Conservation (phyloP, 2,329 filamentous ascomycete genomes). For the Fusarium dimerum region DNA sequence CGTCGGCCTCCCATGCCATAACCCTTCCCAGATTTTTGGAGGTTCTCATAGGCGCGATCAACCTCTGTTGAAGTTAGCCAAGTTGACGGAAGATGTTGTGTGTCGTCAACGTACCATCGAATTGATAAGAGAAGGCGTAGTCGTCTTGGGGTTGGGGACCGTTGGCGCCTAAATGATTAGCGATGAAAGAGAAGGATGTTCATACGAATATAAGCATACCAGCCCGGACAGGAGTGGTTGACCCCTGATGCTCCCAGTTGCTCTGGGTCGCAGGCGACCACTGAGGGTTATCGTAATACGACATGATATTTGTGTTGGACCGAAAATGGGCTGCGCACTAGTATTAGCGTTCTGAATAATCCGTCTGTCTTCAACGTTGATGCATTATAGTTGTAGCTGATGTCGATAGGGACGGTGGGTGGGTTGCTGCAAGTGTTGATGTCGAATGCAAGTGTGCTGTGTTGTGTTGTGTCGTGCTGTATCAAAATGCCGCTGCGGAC, state of each 20-base stretch:
- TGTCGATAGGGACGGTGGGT: background rate
- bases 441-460: no score
- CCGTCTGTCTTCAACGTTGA: background rate
- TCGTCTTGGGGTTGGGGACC: slow-evolving; percentile 76
- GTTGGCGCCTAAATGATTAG: slow-evolving; percentile 60
- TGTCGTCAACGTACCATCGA: slow-evolving; percentile 71
- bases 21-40: slow-evolving; percentile 95
- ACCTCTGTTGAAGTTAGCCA: slow-evolving; percentile 60
- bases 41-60: slow-evolving; percentile 91
- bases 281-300: slow-evolving; percentile 48
- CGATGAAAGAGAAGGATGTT: slow-evolving; percentile 5
- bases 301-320: slow-evolving; percentile 35
- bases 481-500: background rate
- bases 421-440: background rate
- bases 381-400: background rate
- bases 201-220: slow-evolving; percentile 30
- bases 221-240: slow-evolving; percentile 42
- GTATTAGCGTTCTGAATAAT: background rate
- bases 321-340: background rate
- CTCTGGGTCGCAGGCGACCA: slow-evolving; percentile 40
- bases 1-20: slow-evolving; percentile 74
- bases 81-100: background rate
- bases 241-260: slow-evolving; percentile 49
- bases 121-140: slow-evolving; percentile 80
- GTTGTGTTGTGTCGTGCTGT: background rate